A percentile compares a stretch with the other conserved stretches of the same genome.
phyloP scores from a whole-genome alignment of 495 filamentous ascomycete genomes.

The Acidomyces sp. region DNA sequence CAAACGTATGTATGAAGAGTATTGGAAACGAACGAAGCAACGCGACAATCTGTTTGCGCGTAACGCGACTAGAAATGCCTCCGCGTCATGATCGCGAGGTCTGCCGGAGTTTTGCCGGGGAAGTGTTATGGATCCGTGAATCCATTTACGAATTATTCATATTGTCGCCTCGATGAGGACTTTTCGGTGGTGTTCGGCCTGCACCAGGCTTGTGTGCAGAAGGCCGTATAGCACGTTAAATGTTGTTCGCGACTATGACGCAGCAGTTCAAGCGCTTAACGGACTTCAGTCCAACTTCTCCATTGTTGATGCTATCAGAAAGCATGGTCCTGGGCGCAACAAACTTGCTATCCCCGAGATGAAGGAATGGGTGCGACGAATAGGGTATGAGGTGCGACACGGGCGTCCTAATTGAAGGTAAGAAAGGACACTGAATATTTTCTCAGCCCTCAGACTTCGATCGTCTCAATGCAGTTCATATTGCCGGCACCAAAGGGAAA shows the following conservation, averaged over 20 bases:
- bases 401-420: neutral
- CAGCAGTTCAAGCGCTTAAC: conserved; percentile 78
- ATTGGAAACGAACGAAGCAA: too few species aligned
- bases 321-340: conserved; percentile 55
- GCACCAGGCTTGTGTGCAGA: too few species aligned
- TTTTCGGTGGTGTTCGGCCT: too few species aligned
- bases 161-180: too few species aligned
- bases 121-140: too few species aligned
- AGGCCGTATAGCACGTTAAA: conserved; percentile 7
- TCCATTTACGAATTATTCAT: too few species aligned
- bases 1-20: too few species aligned
- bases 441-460: conserved; percentile 60
- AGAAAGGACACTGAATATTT: neutral
- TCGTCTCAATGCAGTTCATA: conserved; percentile 62
- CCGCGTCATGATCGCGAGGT: too few species aligned
- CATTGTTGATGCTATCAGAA: conserved; percentile 59
- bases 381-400: conserved; percentile 61
- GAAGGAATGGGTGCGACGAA: conserved; percentile 56
- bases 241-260: conserved; percentile 34
- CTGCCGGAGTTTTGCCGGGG: too few species aligned
- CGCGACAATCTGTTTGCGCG: too few species aligned
- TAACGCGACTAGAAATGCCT: too few species aligned
- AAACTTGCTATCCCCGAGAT: conserved; percentile 59
- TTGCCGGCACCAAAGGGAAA: conserved; percentile 91
- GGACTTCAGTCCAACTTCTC: conserved; percentile 77